Base-by-base conservation (phyloP, 441 rosid species). In the Croton laevigatus region DNA sequence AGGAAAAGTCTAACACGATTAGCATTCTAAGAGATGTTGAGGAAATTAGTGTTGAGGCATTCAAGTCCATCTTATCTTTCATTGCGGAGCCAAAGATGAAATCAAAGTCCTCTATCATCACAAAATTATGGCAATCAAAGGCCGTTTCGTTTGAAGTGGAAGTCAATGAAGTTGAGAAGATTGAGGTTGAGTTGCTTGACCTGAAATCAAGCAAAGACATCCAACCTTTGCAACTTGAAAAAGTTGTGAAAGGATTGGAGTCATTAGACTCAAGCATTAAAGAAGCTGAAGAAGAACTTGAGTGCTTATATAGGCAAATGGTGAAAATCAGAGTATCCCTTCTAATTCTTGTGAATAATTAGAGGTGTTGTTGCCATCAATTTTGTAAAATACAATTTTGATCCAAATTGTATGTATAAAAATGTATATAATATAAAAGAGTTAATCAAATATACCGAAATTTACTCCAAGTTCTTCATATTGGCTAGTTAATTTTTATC, bases 51-150 rank as follows among this genome's bases (percentile, higher is more conserved):
- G 46, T 76, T 23, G 51, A 69, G 0, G 46, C 66, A 40, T 75
- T 79, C 42, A 14, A 62, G 74, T 69, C 74, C 45, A 34, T 80
- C 17, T 57, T 87, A 40, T 64, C 73, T 64, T 65, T 54, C 32
- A 62, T 81, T 59, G 82, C 65, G 42, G 73, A 66, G 42, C 57
- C 78, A 22, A 69, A 59, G 69, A 11, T 45, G 52, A 58, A 55
- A 73, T 42, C 79, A 42, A 80, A 76, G 76, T 19, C 68, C 8
- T 32, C 71, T 22, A 0, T 79, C 19, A 71, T 86, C 71, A 81
- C 86, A 48, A 86, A 73, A 51, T 54, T 84, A 0, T 13, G 80
- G 63, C 71, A 52, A 62, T 23, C 80, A 32, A 83, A 81, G 5
- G 64, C 9, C 0, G 17, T 46, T 0, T 27, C 71, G 9, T 23